A percentile compares a stretch with the other conserved stretches of the same genome.
Conservation (phyloP, 352 stramenopile genomes). For the Pilasporangium apinafurcum region DNA sequence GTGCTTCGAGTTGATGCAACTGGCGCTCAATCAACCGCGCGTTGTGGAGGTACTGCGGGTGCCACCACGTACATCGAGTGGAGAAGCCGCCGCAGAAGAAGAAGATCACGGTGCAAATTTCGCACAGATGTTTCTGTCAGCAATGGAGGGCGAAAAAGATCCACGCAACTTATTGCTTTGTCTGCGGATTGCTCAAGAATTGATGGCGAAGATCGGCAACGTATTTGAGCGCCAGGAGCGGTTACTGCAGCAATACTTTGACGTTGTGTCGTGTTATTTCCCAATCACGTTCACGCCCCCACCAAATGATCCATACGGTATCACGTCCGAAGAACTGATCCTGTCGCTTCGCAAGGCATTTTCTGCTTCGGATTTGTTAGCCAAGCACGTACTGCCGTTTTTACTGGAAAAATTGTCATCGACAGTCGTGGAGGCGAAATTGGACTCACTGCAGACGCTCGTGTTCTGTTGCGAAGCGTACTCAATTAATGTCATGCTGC, state of each 20-base stretch:
- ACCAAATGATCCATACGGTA: conserved; percentile 88
- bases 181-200: conserved; percentile 57
- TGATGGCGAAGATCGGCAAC: conserved; percentile 46
- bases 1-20: conserved; percentile 78
- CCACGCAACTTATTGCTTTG: conserved; percentile 80
- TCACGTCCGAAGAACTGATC: conserved; percentile 84
- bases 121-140: conserved; percentile 66
- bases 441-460: conserved; percentile 78
- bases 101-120: conserved; percentile 49
- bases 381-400: conserved; percentile 78
- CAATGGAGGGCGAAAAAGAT: conserved; percentile 89
- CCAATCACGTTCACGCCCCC: conserved; percentile 90
- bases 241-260: conserved; percentile 81
- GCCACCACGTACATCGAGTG: too few relatives aligned
- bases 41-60: conserved; percentile 48
- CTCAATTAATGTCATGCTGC: conserved; percentile 69
- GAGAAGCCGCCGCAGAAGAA: conserved; percentile 11
- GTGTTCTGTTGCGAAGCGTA: conserved; percentile 79
- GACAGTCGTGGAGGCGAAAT: conserved; percentile 70
- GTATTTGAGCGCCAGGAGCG: conserved; percentile 66
- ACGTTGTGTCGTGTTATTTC: conserved; percentile 90
- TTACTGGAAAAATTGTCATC: conserved; percentile 83
- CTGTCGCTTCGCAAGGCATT: conserved; percentile 76
- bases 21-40: conserved; percentile 47
- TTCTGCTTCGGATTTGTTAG: conserved; percentile 67